Evolutionary conservation across 208 protist species (phyloP).

Genomic region (Leishmania lainsoni): DNA sequence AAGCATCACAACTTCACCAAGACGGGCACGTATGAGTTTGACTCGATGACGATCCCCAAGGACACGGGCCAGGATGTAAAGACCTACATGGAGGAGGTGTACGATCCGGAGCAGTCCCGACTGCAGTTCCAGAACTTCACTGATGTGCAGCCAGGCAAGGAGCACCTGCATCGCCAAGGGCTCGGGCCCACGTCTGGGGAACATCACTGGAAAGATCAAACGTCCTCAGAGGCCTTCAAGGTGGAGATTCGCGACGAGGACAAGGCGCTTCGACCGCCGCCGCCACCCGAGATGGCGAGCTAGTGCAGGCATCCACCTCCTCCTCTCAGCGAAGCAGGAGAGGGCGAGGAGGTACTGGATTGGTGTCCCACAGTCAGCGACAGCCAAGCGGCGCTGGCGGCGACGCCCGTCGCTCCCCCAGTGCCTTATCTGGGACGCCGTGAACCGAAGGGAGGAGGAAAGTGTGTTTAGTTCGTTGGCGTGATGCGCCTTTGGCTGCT

Average conservation of each 20-base stretch:
- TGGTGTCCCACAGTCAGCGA: not conserved
- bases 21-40: constrained; percentile 83
- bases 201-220: constrained; percentile 77
- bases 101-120: constrained; percentile 84
- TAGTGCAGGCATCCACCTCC: not conserved
- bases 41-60: constrained; percentile 82
- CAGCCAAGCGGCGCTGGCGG: not conserved
- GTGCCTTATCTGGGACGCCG: not conserved
- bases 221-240: constrained; percentile 55
- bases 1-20: constrained; percentile 87
- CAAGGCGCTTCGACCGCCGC: constrained; percentile 75
- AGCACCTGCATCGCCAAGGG: constrained; percentile 71
- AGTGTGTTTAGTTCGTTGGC: not conserved
- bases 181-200: constrained; percentile 66
- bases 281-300: constrained; percentile 61
- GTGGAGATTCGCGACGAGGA: constrained; percentile 84
- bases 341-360: not conserved
- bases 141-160: constrained; percentile 79
- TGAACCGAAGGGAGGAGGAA: not conserved
- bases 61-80: constrained; percentile 92
- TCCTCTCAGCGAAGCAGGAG: not conserved
- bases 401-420: too few relatives aligned
- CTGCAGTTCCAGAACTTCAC: constrained; percentile 87
- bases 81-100: constrained; percentile 93
- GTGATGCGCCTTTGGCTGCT: not conserved